phyloP scores from a whole-genome alignment of 306 rosid species.

The Mimosa pudica region DNA sequence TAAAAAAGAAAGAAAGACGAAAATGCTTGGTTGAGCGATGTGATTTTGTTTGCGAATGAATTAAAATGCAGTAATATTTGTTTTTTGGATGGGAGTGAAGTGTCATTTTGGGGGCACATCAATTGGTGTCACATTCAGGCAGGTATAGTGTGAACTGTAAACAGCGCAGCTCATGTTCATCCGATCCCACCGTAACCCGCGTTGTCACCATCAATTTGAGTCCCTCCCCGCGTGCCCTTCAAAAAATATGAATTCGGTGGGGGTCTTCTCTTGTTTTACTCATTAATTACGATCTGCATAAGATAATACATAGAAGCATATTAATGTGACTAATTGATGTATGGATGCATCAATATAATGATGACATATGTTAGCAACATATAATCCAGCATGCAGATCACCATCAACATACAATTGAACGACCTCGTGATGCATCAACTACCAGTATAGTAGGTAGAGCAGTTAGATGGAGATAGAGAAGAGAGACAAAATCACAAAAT shows the following conservation, averaged over 20 bases:
- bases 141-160: background rate
- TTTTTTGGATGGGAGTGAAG: too few species aligned
- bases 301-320: too few species aligned
- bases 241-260: background rate
- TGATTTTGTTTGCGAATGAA: too few species aligned
- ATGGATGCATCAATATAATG: background rate
- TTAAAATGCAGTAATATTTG: too few species aligned
- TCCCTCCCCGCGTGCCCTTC: background rate
- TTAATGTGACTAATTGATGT: background rate
- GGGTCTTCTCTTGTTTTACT: background rate
- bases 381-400: background rate
- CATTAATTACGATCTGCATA: background rate
- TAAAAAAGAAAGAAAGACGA: too few species aligned
- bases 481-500: background rate
- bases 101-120: too few species aligned
- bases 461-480: background rate
- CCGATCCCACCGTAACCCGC: conserved; percentile 23
- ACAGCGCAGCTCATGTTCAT: conserved; percentile 35
- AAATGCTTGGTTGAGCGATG: too few species aligned
- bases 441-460: background rate
- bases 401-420: background rate
- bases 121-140: background rate
- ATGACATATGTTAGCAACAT: background rate
- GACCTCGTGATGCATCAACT: background rate
- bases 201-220: background rate